Evolutionary conservation across 257 asterid species (phyloP).

Genomic region (Euphrasia confusa): DNA sequence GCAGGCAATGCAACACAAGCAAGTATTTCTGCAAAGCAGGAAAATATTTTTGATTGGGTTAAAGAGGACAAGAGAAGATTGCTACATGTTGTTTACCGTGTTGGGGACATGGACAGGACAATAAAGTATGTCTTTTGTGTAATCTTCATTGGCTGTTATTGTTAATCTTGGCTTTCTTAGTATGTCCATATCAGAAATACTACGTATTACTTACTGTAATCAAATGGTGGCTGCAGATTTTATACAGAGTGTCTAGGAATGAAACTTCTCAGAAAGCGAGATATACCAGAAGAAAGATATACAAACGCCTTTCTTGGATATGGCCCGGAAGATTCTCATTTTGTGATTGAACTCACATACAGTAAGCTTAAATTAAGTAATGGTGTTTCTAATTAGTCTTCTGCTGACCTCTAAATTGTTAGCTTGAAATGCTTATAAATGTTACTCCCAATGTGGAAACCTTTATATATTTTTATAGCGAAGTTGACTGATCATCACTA

Average conservation of each 20-base stretch:
- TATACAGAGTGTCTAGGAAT: slow-evolving; percentile 95
- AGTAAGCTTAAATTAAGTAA: slow-evolving; percentile 45
- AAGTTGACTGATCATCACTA: slow-evolving; percentile 18
- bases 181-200: slow-evolving; percentile 18
- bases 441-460: neutral
- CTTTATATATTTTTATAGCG: slow-evolving; percentile 5
- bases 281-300: slow-evolving; percentile 88
- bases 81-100: slow-evolving; percentile 98
- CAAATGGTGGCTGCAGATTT: slow-evolving; percentile 57
- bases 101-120: slow-evolving; percentile 96
- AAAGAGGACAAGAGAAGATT: slow-evolving; percentile 87
- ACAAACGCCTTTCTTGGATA: slow-evolving; percentile 97
- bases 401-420: slow-evolving; percentile 9
- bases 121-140: slow-evolving; percentile 52
- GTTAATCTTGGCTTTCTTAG: slow-evolving; percentile 24
- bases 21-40: slow-evolving; percentile 59
- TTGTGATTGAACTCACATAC: slow-evolving; percentile 93
- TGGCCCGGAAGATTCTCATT: slow-evolving; percentile 98
- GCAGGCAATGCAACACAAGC: slow-evolving; percentile 63
- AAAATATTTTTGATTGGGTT: slow-evolving; percentile 76
- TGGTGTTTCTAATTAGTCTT: slow-evolving; percentile 10
- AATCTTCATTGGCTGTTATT: slow-evolving; percentile 9
- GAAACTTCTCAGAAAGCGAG: slow-evolving; percentile 94
- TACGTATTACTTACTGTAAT: slow-evolving; percentile 14
- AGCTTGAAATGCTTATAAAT: slow-evolving; percentile 20